Evolutionary conservation across 1,284 basidiomycete species (phyloP), one percentile per base, ranked within the genome.

Genomic region (Heimioporus punctisporus): DNA sequence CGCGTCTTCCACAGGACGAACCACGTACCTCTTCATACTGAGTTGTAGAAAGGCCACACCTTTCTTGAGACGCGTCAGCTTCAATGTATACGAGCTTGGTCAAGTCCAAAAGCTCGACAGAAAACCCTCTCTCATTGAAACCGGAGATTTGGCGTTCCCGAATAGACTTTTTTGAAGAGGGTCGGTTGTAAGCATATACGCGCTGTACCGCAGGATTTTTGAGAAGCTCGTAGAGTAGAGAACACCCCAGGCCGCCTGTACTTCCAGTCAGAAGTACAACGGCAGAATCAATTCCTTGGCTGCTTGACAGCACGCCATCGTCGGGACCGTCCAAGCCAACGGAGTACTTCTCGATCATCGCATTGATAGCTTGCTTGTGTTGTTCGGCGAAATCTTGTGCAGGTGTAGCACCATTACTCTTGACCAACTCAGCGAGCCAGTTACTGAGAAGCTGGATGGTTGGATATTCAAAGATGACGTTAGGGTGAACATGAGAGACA

Each of bases 211-310:
- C 43, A 10, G 55, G 44, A 17, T 52, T 58, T 14, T 52, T 28
- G 23, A 74, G 46, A n/a, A 75, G 62, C 6, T 58, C 57, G 0
- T 62, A 64, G 6, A 74, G 58, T 1, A 76, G 42, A 44, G 70
- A 66, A 0, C 69, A 66, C n/a, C 74, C 74, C 19, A 76, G 62
- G 11, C 60, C 61, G 0, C 73, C 73, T 2, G 74, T 76, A 9
- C 63, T 63, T 30, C 74, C 73, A 2, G 74, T 76, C 6, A 75
- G 56, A 2, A 74, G 61, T 4, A 75, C 64, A 3, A 66, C 59
- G 0, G 56, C 57, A 27, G 56, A 57, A 21, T 55, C 52, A 19
- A 56, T 41, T 19, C 5, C 21, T 23, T 21, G 51, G 27, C 50
- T 54, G 23, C 27, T 51, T 2, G 46, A 46, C 21, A 60, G 25